These are phyloP conservation scores for Takashimella tepidaria DNA, from an alignment of 1,284 basidiomycete species.

Conservation along the genomic window DNA sequence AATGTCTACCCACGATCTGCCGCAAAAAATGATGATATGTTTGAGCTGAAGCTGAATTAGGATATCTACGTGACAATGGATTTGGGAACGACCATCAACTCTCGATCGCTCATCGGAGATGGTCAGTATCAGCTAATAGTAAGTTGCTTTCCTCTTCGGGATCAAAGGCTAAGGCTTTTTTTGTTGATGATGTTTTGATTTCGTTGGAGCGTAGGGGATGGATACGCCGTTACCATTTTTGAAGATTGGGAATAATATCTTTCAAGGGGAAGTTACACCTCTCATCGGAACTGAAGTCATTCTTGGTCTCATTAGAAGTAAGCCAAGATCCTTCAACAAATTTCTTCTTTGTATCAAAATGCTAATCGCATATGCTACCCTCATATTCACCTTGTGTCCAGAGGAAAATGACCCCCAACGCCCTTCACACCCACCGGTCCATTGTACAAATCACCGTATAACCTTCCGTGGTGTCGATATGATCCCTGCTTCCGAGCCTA, in stretches of 20 bases:
- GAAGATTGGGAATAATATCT: conserved; percentile 43
- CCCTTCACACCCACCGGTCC: conserved; percentile 29
- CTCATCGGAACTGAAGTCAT: conserved; percentile 46
- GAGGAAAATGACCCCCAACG: conserved; percentile 29
- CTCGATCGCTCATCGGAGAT: conserved; percentile 29
- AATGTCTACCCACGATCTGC: no score
- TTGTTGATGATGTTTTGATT: neutral
- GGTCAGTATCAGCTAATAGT: conserved; percentile 42
- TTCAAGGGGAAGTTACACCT: conserved; percentile 35
- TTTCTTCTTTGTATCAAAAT: neutral
- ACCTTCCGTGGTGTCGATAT: conserved; percentile 31
- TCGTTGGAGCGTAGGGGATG: no score
- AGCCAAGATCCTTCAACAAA: conserved; percentile 1
- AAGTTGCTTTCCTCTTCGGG: conserved; percentile 14
- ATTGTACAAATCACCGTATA: conserved; percentile 26
- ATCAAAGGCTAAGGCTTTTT: neutral
- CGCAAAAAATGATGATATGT: neutral
- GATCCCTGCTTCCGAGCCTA: conserved; percentile 3
- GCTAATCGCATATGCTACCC: neutral
- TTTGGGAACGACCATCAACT: conserved; percentile 34
- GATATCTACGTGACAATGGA: conserved; percentile 40
- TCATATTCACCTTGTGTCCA: conserved; percentile 8
- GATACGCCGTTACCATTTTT: conserved; percentile 45
- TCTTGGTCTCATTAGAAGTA: conserved; percentile 35
- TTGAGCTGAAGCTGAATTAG: conserved; percentile 14